Conservation (phyloP, 2,329 filamentous ascomycete species). For the Verticillium nubilum region DNA sequence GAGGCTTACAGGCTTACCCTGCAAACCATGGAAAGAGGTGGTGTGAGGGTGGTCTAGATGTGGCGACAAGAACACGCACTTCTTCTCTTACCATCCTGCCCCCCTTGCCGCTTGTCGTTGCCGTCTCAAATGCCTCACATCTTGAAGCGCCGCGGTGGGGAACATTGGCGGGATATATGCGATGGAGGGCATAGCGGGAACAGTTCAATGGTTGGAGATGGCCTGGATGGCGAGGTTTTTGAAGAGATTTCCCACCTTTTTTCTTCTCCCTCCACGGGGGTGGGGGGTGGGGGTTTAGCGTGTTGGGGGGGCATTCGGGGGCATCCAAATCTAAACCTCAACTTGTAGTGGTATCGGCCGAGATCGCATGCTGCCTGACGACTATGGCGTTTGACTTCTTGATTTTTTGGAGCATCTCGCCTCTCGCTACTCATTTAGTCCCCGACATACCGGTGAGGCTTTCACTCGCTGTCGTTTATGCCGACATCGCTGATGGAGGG, state of each 20-base stretch:
- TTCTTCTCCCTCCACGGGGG: neutral
- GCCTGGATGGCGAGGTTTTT: neutral
- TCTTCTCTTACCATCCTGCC: neutral
- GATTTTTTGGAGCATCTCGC: neutral
- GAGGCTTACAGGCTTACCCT: neutral
- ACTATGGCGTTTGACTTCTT: neutral
- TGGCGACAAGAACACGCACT: neutral
- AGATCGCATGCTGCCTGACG: neutral
- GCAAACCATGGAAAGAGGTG: no score
- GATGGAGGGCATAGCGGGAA: neutral
- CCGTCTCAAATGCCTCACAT: neutral
- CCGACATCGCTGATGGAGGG: neutral
- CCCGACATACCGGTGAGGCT: neutral
- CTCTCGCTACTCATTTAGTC: neutral
- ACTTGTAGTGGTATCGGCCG: neutral
- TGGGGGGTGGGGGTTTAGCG: neutral
- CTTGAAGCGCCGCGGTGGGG: neutral
- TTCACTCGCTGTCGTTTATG: neutral
- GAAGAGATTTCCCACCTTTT: neutral
- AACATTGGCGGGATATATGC: neutral
- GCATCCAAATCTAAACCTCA: neutral
- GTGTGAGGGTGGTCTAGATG: neutral
- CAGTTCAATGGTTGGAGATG: neutral
- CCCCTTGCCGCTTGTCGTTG: neutral
- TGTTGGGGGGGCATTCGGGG: neutral